Evolutionary conservation across 2,329 filamentous ascomycete genomes (phyloP).

Genomic region (Aspergillus ruber): DNA sequence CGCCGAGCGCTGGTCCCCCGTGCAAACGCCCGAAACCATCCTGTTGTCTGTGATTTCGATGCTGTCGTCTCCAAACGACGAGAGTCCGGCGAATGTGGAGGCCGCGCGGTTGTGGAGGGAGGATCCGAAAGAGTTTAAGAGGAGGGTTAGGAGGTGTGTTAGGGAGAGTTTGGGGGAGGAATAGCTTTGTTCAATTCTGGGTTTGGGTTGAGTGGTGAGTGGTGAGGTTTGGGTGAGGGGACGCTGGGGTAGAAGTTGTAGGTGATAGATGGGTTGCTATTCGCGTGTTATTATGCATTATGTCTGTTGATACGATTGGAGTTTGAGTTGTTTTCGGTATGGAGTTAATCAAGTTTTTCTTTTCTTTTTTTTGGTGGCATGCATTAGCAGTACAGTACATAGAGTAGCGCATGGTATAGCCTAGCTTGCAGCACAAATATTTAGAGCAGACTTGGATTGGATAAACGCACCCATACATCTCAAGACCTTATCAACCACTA

Average conservation of each 20-base stretch:
- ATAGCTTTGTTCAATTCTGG: conserved; percentile 14
- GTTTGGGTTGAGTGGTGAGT: background rate
- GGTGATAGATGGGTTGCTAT: background rate
- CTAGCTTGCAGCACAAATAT: no score
- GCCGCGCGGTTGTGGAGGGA: conserved; percentile 83
- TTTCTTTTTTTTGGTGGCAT: background rate
- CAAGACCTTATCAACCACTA: no score
- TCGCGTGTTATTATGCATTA: conserved; percentile 13
- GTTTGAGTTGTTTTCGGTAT: conserved; percentile 4
- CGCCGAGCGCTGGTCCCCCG: conserved; percentile 85
- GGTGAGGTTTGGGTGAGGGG: background rate
- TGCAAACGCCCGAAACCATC: conserved; percentile 93
- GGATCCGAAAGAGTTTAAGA: conserved; percentile 71
- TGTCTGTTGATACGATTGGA: conserved; percentile 6
- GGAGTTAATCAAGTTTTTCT: conserved; percentile 6
- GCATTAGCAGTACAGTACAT: no score
- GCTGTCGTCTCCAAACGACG: conserved; percentile 86
- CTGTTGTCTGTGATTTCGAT: conserved; percentile 87
- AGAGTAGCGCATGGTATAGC: no score
- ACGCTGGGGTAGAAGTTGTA: background rate
- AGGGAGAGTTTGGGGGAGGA: conserved; percentile 74
- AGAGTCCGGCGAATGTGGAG: conserved; percentile 91
- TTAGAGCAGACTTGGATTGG: no score
- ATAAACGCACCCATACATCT: no score
- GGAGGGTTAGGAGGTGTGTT: conserved; percentile 69